A percentile compares a stretch with the other conserved stretches of the same genome.
Conservation (phyloP, 345 rosid genomes). For the Cochlearia excelsa region DNA sequence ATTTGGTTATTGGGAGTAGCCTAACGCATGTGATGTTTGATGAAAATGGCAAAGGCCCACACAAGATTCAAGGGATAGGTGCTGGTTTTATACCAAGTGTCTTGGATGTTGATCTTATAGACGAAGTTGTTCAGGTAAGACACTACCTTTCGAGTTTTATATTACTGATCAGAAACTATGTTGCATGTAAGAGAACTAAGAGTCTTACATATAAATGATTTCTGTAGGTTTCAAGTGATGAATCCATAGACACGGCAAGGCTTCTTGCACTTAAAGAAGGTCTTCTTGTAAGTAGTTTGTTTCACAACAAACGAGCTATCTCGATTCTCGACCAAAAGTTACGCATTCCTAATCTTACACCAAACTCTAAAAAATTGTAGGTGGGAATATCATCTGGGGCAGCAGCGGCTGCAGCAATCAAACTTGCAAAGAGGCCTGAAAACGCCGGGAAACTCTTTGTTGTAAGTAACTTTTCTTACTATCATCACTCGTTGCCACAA, state of each 20-base stretch:
- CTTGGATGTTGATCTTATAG: slow-evolving; percentile 57
- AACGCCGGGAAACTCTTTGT: slow-evolving; percentile 60
- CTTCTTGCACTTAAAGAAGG: slow-evolving; percentile 60
- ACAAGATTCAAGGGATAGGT: slow-evolving; percentile 69
- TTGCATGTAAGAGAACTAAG: no score
- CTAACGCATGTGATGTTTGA: no score
- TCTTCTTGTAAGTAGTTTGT: slow-evolving; percentile 36
- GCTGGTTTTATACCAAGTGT: slow-evolving; percentile 76
- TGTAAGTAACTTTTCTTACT: no score
- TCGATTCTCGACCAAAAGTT: no score
- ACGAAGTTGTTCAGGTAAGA: slow-evolving; percentile 78
- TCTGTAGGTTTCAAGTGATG: slow-evolving; percentile 54
- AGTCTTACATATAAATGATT: background rate
- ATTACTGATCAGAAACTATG: background rate
- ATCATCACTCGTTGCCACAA: no score
- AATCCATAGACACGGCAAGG: slow-evolving; percentile 50
- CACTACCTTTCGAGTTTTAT: background rate
- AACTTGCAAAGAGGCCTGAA: slow-evolving; percentile 55
- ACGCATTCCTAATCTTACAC: no score
- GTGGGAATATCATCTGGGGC: slow-evolving; percentile 74
- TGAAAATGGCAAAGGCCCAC: no score
- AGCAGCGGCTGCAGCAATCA: slow-evolving; percentile 57
- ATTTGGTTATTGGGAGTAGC: no score
- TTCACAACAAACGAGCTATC: no score
- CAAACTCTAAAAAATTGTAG: slow-evolving; percentile 19